These are phyloP conservation scores for Aspergillus mulundensis DNA, from an alignment of 495 filamentous ascomycete species.

Conservation along the genomic window DNA sequence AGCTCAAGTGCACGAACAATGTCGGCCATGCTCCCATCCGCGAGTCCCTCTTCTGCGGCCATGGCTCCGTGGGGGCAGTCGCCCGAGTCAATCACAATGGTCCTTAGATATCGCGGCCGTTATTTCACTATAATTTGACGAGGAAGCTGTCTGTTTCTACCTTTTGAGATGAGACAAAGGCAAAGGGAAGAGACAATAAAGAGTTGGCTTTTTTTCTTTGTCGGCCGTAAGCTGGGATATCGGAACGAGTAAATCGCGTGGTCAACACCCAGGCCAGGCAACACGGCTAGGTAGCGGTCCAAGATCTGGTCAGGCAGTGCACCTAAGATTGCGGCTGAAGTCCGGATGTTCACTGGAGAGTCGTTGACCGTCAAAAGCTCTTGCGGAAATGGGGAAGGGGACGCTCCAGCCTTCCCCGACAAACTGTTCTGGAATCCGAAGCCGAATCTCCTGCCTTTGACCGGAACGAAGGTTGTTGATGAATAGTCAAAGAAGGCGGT, in stretches of 20 bases:
- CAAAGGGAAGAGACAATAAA: not conserved
- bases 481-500: constrained; percentile 7
- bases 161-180: not conserved
- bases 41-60: constrained; percentile 37
- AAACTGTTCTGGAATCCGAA: not conserved
- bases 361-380: not conserved
- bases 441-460: constrained; percentile 1
- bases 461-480: constrained; percentile 2
- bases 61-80: constrained; percentile 20
- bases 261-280: constrained; percentile 7
- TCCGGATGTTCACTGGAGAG: not conserved
- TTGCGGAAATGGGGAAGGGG: not conserved
- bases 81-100: constrained; percentile 4
- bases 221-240: not conserved
- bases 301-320: constrained; percentile 4
- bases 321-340: constrained; percentile 3
- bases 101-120: constrained; percentile 2
- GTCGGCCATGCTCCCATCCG: constrained; percentile 41
- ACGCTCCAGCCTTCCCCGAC: constrained; percentile 4
- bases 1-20: constrained; percentile 81
- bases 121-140: constrained; percentile 9
- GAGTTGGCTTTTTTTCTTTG: constrained; percentile 1
- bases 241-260: constrained; percentile 8
- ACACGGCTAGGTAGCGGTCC: constrained; percentile 1
- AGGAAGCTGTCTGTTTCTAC: not conserved